A percentile compares a stretch with the other conserved stretches of the same genome.
phyloP scores from a whole-genome alignment of 1,284 basidiomycete genomes.

The Rhodotorula mucilaginosa region DNA sequence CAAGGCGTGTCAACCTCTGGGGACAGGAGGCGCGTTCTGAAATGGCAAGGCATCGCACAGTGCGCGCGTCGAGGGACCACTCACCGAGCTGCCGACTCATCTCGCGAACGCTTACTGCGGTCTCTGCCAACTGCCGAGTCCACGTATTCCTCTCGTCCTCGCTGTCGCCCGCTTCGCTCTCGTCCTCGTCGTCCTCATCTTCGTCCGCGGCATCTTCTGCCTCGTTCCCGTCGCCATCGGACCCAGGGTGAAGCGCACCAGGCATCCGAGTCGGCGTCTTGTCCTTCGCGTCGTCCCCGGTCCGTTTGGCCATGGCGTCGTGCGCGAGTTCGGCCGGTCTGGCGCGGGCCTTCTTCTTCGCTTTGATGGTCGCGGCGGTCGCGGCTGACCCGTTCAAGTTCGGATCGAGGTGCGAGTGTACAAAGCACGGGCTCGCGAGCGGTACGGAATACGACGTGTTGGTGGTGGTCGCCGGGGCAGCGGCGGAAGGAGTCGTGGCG shows the following conservation, averaged over 20 bases:
- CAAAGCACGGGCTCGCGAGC: constrained; percentile 59
- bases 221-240: constrained; percentile 5
- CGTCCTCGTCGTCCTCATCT: constrained; percentile 11
- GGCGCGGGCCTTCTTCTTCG: constrained; percentile 11
- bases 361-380: background rate
- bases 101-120: constrained; percentile 92
- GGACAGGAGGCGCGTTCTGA: background rate
- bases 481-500: constrained; percentile 1
- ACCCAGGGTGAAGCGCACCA: constrained; percentile 1
- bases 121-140: constrained; percentile 91
- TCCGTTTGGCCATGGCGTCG: background rate
- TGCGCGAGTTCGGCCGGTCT: constrained; percentile 15
- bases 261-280: background rate
- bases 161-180: constrained; percentile 61
- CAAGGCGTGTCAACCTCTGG: background rate
- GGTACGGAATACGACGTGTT: constrained; percentile 13
- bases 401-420: constrained; percentile 78
- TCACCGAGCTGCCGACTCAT: constrained; percentile 97
- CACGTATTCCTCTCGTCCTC: constrained; percentile 58
- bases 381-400: constrained; percentile 55
- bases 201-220: constrained; percentile 12
- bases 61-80: constrained; percentile 45
- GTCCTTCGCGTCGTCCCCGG: background rate
- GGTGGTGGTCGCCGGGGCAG: constrained; percentile 6
- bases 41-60: background rate